Conservation (phyloP, 2,329 filamentous ascomycete species). For the Geosmithia flava region DNA sequence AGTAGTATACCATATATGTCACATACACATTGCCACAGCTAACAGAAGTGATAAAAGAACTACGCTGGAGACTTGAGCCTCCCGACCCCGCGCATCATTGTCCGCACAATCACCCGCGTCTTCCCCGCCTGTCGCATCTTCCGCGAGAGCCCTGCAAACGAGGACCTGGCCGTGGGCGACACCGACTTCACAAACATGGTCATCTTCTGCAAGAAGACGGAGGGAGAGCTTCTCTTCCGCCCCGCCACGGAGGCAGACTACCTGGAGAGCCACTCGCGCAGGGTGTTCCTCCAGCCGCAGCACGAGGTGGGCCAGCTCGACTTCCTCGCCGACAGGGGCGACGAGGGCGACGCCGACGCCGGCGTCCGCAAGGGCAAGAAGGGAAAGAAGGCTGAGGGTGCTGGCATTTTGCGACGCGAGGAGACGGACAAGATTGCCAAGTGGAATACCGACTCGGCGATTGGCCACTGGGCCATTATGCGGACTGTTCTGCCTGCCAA, state of each 20-base stretch:
- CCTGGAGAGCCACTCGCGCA: conserved; percentile 57
- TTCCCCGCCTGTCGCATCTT: conserved; percentile 90
- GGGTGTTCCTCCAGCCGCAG: conserved; percentile 58
- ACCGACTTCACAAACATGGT: conserved; percentile 91
- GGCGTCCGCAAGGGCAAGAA: conserved; percentile 54
- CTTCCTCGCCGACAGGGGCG: conserved; percentile 19
- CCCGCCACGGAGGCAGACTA: conserved; percentile 51
- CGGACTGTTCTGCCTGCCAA: conserved; percentile 61
- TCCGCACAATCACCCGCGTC: conserved; percentile 68
- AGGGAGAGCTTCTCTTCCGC: conserved; percentile 51
- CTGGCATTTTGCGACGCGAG: conserved; percentile 45
- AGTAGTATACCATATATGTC: conserved; percentile 18
- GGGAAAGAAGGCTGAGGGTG: conserved; percentile 28
- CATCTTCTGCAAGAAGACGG: conserved; percentile 72
- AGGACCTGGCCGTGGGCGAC: conserved; percentile 30
- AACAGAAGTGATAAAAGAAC: conserved; percentile 46
- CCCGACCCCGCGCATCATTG: conserved; percentile 63
- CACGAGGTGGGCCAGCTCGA: conserved; percentile 50
- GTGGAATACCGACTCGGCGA: conserved; percentile 64
- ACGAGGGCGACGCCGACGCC: conserved; percentile 26
- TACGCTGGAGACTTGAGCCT: conserved; percentile 82
- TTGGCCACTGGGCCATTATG: conserved; percentile 90
- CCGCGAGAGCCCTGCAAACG: conserved; percentile 56
- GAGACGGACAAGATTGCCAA: conserved; percentile 54
- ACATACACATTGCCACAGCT: neutral